phyloP scores from a whole-genome alignment of 371 early-diverging fungal species.

The Dinochytrium kinnereticum region DNA sequence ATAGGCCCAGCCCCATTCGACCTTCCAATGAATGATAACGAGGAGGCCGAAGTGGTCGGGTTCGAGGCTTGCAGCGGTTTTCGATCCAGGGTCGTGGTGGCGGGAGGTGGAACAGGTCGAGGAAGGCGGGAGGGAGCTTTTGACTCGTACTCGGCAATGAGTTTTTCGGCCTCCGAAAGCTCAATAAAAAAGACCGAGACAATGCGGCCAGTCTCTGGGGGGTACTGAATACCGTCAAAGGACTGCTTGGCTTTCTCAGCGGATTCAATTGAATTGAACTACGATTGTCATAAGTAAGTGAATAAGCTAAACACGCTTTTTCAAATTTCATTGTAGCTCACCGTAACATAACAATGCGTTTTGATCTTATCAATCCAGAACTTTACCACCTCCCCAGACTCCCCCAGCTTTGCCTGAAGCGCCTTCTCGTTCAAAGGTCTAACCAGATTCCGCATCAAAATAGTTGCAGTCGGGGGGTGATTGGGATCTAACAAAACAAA shows the following conservation, averaged over 20 bases:
- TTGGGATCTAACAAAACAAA: conserved; percentile 13
- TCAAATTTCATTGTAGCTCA: conserved; percentile 41
- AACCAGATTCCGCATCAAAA: conserved; percentile 71
- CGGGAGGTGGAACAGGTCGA: conserved; percentile 4
- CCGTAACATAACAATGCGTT: conserved; percentile 82
- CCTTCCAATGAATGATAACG: not conserved
- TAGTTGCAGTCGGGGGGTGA: conserved; percentile 14
- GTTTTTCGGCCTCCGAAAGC: conserved; percentile 56
- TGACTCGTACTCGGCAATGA: conserved; percentile 66
- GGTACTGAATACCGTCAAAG: conserved; percentile 67
- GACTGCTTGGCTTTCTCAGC: conserved; percentile 61
- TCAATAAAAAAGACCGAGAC: conserved; percentile 66
- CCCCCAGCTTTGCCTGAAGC: conserved; percentile 66
- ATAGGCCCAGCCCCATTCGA: not conserved
- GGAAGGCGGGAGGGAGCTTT: conserved; percentile 52
- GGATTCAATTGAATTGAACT: conserved; percentile 58
- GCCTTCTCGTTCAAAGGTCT: conserved; percentile 72
- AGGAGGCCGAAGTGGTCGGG: not conserved
- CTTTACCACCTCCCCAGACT: conserved; percentile 68
- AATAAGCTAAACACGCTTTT: not conserved
- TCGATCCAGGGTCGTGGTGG: not conserved
- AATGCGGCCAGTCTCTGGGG: conserved; percentile 68
- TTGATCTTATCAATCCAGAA: conserved; percentile 89
- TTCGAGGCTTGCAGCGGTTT: not conserved
- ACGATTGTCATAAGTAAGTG: too few species aligned